These are phyloP conservation scores for Metschnikowia drakensbergensis DNA, from an alignment of 805 yeast species.

Conservation along the genomic window DNA sequence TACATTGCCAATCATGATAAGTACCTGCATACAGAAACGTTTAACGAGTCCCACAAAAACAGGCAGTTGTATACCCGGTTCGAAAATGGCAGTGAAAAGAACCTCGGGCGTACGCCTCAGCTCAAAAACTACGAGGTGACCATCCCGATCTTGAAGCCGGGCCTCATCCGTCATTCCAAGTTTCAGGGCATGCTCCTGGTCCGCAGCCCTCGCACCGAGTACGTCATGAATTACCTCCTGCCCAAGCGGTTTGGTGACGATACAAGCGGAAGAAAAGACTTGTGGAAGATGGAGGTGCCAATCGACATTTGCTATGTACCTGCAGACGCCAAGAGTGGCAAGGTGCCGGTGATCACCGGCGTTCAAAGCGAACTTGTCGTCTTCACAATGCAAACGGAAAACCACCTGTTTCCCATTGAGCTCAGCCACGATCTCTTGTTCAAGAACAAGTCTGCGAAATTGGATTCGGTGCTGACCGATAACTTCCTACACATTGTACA, in stretches of 20 bases:
- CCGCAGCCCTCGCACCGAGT: slow-evolving; percentile 29
- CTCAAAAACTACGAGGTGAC: slow-evolving; percentile 25
- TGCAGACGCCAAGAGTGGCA: not conserved
- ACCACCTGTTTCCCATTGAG: slow-evolving; percentile 33
- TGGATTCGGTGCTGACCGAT: slow-evolving; percentile 19
- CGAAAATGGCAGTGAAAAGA: not conserved
- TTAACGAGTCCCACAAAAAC: slow-evolving; percentile 9
- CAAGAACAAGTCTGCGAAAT: slow-evolving; percentile 20
- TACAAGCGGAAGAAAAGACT: slow-evolving; percentile 2
- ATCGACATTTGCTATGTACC: slow-evolving; percentile 20
- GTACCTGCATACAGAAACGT: not conserved
- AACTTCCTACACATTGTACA: slow-evolving; percentile 32
- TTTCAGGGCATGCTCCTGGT: slow-evolving; percentile 31
- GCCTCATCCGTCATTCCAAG: slow-evolving; percentile 29
- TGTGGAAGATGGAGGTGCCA: slow-evolving; percentile 28
- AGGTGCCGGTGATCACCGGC: slow-evolving; percentile 25
- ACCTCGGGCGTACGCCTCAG: slow-evolving; percentile 3
- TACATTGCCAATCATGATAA: not conserved
- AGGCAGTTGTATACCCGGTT: slow-evolving; percentile 16
- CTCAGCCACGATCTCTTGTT: slow-evolving; percentile 35
- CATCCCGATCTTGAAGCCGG: slow-evolving; percentile 28
- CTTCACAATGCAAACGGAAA: slow-evolving; percentile 29
- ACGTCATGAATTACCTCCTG: slow-evolving; percentile 24
- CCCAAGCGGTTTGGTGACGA: slow-evolving; percentile 18
- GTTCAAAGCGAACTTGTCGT: slow-evolving; percentile 30